Evolutionary conservation across 768 basidiomycete genomes (phyloP).

Genomic region (Psilocybe tampanensis): DNA sequence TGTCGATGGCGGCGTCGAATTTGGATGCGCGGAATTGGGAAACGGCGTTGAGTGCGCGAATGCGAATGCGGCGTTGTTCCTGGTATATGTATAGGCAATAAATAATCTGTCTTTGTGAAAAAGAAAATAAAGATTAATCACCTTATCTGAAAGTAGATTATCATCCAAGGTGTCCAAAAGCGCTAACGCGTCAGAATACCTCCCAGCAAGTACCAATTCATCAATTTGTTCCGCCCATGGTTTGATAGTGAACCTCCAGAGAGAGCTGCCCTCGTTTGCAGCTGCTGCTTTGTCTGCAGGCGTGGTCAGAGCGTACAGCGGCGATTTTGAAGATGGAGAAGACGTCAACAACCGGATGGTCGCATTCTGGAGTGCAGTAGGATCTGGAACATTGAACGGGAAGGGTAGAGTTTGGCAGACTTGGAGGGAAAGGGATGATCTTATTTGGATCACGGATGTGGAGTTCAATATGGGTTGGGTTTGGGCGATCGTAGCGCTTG

Average conservation of each 20-base stretch:
- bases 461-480: slow-evolving; percentile 43
- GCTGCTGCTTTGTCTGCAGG: slow-evolving; percentile 73
- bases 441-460: slow-evolving; percentile 67
- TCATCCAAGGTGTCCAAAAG: slow-evolving; percentile 73
- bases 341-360: slow-evolving; percentile 67
- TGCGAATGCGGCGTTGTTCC: slow-evolving; percentile 54
- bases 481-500: slow-evolving; percentile 14
- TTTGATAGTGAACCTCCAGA: slow-evolving; percentile 77
- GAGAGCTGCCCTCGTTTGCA: slow-evolving; percentile 68
- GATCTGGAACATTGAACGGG: slow-evolving; percentile 50
- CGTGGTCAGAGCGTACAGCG: slow-evolving; percentile 66
- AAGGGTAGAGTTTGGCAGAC: slow-evolving; percentile 65
- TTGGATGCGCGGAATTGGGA: slow-evolving; percentile 69
- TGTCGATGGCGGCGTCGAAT: slow-evolving; percentile 81
- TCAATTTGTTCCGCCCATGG: slow-evolving; percentile 84
- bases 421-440: slow-evolving; percentile 67
- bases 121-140: slow-evolving; percentile 20
- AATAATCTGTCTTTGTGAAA: background rate
- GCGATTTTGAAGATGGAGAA: slow-evolving; percentile 52
- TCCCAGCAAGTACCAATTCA: slow-evolving; percentile 69
- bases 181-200: slow-evolving; percentile 80
- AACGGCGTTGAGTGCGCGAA: slow-evolving; percentile 79
- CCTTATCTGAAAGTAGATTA: slow-evolving; percentile 64
- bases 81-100: background rate
- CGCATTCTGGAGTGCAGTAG: slow-evolving; percentile 39